These are phyloP conservation scores for Metschnikowia vanudenii DNA, from an alignment of 805 yeast species.

Conservation along the genomic window DNA sequence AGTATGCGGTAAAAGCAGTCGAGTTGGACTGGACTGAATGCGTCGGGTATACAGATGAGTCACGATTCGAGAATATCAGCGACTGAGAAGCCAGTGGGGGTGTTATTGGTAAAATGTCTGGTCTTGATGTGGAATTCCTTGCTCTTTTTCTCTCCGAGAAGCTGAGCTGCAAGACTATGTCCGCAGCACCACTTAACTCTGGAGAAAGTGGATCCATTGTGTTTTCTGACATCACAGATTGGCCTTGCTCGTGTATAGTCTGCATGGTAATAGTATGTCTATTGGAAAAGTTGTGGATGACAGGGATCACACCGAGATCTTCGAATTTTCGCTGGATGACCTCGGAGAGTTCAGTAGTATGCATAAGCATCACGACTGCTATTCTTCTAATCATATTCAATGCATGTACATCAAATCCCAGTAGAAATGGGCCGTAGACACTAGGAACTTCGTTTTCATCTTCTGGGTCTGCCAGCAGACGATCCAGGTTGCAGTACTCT, in stretches of 20 bases:
- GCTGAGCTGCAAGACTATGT: constrained; percentile 14
- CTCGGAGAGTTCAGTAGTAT: constrained; percentile 48
- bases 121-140: constrained; percentile 7
- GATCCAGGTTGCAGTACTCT: constrained; percentile 1
- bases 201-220: constrained; percentile 10
- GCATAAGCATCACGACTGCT: constrained; percentile 43
- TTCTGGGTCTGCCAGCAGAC: constrained; percentile 27
- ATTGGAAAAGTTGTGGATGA: constrained; percentile 32
- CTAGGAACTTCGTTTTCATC: constrained; percentile 44
- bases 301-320: constrained; percentile 53
- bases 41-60: constrained; percentile 20
- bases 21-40: constrained; percentile 15
- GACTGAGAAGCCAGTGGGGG: constrained; percentile 46
- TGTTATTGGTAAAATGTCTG: constrained; percentile 28
- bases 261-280: constrained; percentile 16
- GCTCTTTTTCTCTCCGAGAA: constrained; percentile 4
- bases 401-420: constrained; percentile 43
- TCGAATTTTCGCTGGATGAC: constrained; percentile 52
- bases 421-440: constrained; percentile 47
- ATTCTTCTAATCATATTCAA: constrained; percentile 40
- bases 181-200: constrained; percentile 18
- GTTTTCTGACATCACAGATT: constrained; percentile 13
- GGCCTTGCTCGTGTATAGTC: constrained; percentile 15
- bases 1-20: constrained; percentile 14
- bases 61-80: constrained; percentile 32